These are phyloP conservation scores for Knoxia roxburghii DNA, from an alignment of 257 asterid species.

Conservation along the genomic window DNA sequence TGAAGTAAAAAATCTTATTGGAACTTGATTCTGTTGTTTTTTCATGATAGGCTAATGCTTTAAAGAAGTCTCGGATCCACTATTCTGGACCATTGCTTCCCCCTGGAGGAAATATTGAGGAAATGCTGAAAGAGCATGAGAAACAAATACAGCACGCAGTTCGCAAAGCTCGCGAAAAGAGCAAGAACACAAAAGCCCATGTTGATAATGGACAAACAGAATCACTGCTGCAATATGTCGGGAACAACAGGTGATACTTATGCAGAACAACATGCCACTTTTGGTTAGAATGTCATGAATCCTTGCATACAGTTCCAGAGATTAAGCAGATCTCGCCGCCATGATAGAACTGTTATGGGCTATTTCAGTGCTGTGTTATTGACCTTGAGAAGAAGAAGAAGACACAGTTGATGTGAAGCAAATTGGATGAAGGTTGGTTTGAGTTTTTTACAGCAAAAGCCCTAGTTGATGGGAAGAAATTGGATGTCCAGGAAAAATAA, in stretches of 20 bases:
- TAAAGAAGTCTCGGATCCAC: constrained; percentile 57
- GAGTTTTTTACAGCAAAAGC: neutral
- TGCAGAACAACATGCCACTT: constrained; percentile 10
- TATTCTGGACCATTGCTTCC: constrained; percentile 79
- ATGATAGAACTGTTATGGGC: constrained; percentile 4
- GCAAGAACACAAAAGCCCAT: constrained; percentile 34
- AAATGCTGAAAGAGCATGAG: constrained; percentile 81
- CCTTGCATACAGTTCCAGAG: neutral
- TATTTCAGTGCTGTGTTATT: constrained; percentile 4
- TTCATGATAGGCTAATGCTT: constrained; percentile 34
- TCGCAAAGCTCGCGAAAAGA: constrained; percentile 78
- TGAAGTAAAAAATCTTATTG: neutral
- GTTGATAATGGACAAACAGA: constrained; percentile 51
- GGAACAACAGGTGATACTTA: constrained; percentile 38
- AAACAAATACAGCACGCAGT: constrained; percentile 77
- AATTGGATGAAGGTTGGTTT: neutral
- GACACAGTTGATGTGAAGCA: neutral
- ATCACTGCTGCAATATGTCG: constrained; percentile 49
- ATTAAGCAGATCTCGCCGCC: constrained; percentile 1
- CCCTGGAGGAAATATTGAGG: constrained; percentile 59
- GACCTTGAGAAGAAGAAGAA: constrained; percentile 2
- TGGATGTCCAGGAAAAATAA: neutral
- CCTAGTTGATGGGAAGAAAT: neutral
- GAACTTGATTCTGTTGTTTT: constrained; percentile 13
- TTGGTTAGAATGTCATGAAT: constrained; percentile 2